Conservation (phyloP, 257 asterid genomes). For the Solanum rostratum region DNA sequence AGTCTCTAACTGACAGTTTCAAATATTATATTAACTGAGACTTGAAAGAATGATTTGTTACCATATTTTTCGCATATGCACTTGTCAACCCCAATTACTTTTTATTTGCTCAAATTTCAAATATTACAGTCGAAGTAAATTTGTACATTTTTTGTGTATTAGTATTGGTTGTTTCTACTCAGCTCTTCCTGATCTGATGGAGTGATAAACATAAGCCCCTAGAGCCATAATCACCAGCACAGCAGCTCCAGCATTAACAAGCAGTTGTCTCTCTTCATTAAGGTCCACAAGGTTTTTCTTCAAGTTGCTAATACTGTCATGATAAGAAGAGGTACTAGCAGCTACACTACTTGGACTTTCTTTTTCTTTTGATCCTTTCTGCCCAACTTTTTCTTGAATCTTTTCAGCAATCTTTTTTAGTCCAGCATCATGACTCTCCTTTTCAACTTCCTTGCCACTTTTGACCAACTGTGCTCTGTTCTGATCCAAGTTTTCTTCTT, state of each 20-base stretch:
- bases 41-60: not conserved
- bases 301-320: constrained; percentile 15
- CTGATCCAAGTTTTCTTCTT: not conserved
- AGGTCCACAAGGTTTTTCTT: constrained; percentile 22
- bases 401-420: not conserved
- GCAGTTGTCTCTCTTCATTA: constrained; percentile 47
- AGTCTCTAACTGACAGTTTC: not conserved
- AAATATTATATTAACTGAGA: not conserved
- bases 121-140: not conserved
- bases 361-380: constrained; percentile 6
- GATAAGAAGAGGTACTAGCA: not conserved
- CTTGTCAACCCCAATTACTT: not conserved
- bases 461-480: not conserved
- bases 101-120: not conserved
- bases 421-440: not conserved
- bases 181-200: not conserved
- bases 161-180: not conserved
- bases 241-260: constrained; percentile 61
- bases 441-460: not conserved
- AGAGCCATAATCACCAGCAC: constrained; percentile 53
- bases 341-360: not conserved
- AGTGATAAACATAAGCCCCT: constrained; percentile 40
- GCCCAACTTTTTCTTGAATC: constrained; percentile 1
- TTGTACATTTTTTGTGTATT: not conserved
- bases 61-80: not conserved